Conservation (phyloP, 495 filamentous ascomycete species). For the Darksidea phi region DNA sequence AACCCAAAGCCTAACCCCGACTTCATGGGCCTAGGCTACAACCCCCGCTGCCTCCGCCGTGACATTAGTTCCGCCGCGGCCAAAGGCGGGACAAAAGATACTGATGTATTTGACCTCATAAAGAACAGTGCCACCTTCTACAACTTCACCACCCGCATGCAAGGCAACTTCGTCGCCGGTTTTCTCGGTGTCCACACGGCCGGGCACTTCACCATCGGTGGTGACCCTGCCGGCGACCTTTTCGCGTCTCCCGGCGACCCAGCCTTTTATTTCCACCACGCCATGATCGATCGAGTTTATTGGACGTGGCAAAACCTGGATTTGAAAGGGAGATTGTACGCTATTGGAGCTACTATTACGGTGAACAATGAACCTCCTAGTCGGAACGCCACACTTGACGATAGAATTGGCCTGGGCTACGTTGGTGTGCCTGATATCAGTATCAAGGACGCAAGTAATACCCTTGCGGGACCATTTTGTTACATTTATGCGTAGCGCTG, state of each 20-base stretch:
- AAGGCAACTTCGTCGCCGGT: slow-evolving; percentile 51
- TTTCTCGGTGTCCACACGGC: slow-evolving; percentile 60
- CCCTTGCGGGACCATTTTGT: slow-evolving; percentile 56
- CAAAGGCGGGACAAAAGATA: slow-evolving; percentile 52
- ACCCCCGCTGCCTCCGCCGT: slow-evolving; percentile 65
- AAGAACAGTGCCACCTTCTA: slow-evolving; percentile 47
- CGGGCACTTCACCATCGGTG: slow-evolving; percentile 64
- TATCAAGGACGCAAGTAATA: slow-evolving; percentile 53
- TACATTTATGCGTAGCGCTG: slow-evolving; percentile 56
- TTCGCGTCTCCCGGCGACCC: slow-evolving; percentile 64
- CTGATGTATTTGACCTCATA: slow-evolving; percentile 51
- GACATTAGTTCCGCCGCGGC: slow-evolving; percentile 57
- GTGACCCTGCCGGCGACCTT: slow-evolving; percentile 60
- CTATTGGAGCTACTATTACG: slow-evolving; percentile 56
- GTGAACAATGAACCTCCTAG: slow-evolving; percentile 55
- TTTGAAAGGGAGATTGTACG: slow-evolving; percentile 44
- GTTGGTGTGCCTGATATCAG: slow-evolving; percentile 43
- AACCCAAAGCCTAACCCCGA: slow-evolving; percentile 18
- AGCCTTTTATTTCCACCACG: slow-evolving; percentile 68
- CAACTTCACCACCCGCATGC: slow-evolving; percentile 53
- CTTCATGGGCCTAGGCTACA: slow-evolving; percentile 45
- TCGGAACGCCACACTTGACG: slow-evolving; percentile 51
- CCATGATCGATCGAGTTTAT: slow-evolving; percentile 66
- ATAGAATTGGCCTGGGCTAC: slow-evolving; percentile 46
- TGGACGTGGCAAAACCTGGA: slow-evolving; percentile 71